Conservation (phyloP, 164 flowering plant species). For the Aristolochia fimbriata region DNA sequence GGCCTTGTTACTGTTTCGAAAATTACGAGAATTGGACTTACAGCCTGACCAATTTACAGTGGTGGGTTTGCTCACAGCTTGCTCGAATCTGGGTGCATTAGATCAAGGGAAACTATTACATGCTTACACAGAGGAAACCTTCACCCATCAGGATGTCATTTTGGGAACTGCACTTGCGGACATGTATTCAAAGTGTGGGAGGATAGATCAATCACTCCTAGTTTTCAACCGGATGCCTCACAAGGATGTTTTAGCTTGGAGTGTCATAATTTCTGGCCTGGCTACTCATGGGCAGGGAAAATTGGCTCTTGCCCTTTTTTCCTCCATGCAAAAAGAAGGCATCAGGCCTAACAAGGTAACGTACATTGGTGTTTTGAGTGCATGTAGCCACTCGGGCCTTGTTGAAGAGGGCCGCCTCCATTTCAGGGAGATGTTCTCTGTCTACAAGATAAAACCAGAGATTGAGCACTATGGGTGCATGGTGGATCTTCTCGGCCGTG, state of each 20-base stretch:
- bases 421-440: slow-evolving; percentile 7
- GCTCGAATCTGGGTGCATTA: slow-evolving; percentile 28
- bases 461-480: slow-evolving; percentile 33
- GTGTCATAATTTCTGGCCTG: slow-evolving; percentile 6
- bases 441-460: slow-evolving; percentile 7
- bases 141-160: slow-evolving; percentile 19
- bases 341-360: slow-evolving; percentile 1
- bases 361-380: slow-evolving; percentile 4
- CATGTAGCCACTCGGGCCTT: slow-evolving; percentile 9
- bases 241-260: slow-evolving; percentile 10
- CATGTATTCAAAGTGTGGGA: slow-evolving; percentile 88
- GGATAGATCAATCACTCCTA: slow-evolving; percentile 6
- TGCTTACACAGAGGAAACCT: slow-evolving; percentile 13
- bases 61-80: slow-evolving; percentile 27
- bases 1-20: slow-evolving; percentile 16
- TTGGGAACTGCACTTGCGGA: slow-evolving; percentile 39
- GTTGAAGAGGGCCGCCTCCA: slow-evolving; percentile 5
- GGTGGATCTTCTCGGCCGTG: slow-evolving; percentile 32
- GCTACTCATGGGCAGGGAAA: slow-evolving; percentile 6
- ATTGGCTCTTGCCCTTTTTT: slow-evolving; percentile 5
- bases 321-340: slow-evolving; percentile 6
- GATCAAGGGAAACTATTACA: slow-evolving; percentile 27
- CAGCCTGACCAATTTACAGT: slow-evolving; percentile 21
- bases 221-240: slow-evolving; percentile 4
- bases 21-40: slow-evolving; percentile 16